Evolutionary conservation across 2,329 filamentous ascomycete species (phyloP), one percentile per base, ranked within the genome.

Genomic region (Neofusicoccum cordaticola): DNA sequence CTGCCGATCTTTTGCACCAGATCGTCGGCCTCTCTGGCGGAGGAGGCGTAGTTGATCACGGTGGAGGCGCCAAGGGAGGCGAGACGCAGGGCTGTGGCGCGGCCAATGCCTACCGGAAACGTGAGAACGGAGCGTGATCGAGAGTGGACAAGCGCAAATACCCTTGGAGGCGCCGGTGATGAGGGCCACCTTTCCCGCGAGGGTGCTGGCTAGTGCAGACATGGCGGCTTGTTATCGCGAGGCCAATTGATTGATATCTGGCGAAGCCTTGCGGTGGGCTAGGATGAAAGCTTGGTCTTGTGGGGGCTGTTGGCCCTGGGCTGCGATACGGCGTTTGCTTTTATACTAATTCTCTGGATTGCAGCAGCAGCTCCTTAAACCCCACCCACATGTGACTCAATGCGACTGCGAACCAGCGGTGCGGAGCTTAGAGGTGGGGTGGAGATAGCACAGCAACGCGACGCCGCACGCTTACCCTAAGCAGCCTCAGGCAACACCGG

Each of bases 131-230:
- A 17, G 19, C 22, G 22, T 58, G 53, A 17, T 44, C 11, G 4
- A 13, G 31, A 22, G 39, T 15, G 15, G 13, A 7, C 19, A n/a
- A 8, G n/a, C 1, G 8, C 34, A 63, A 71, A 67, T 82, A 91
- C 91, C 90, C 81, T 92, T 82, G 65, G 91, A 92, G 65, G 88
- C 90, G 65, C 92, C 92, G 1, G 92, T 95, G 52, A 95, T 83
- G 69, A 96, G 88, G 62, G 86, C 91, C 58, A 93, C 82, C 76
- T 93, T 93, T 69, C 90, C 90, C 73, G 91, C 87, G 6, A 83
- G 74, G 42, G 42, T 37, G 15, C 19, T 27, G 17, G 27, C 3
- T 22, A 42, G 42, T 19, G 56, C 56, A n/a, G 56, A 47, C 56
- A 60, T 60, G n/a, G 4, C 15, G 42, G 4, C n/a, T 42, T n/a